Base-by-base conservation (phyloP, 1,139 yeast species). In the Yamadazyma taylorii region DNA sequence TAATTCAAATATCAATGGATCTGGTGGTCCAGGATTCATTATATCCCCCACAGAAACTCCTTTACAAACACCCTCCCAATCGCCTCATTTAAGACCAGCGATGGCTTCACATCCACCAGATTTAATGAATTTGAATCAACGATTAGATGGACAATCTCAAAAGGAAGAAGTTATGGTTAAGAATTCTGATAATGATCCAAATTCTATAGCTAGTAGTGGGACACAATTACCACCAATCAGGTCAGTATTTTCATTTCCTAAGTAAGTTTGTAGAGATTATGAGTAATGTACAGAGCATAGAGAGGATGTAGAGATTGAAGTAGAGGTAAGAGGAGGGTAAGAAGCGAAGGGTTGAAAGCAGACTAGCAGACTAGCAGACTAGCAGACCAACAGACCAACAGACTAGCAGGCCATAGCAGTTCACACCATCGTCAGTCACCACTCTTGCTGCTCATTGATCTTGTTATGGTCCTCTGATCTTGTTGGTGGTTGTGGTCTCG, bases 151-250 rank as follows among this genome's bases (percentile, higher is more conserved):
- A n/a, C 16, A 41, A 34, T 26, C 23, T 31, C 5, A 19, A 5
- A 19, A 8, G 8, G n/a, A 30, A 28, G 40, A 41, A 26, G 40
- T 47, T 47, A 19, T 24, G 12, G 44, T 42, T 4, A 41, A 41
- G 29, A 53, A 53, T 24, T 53, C 50, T 4, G 63, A 62, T 7
- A 41, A 53, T 9, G 51, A 50, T 30, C 30, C 38, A 2, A 29
- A 48, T 29, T 56, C 63, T 41, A 70, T 70, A 31, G 74, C 76
- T 5, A 60, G 63, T 35, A 59, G 60, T 13, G 73, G 75, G 10
- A 69, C 73, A 2, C 61, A 56, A 42, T 59, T 70, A 37, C 76
- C 76, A 4, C 76, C 76, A 3, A 69, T 70, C 33, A 51, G 75
- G 35, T 55, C 68, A 25, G 72, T 70, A 19, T 61, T 69, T 43